Evolutionary conservation across 2,329 filamentous ascomycete genomes (phyloP), one percentile per base, ranked within the genome.

Genomic region (Colletotrichum theobromicola): DNA sequence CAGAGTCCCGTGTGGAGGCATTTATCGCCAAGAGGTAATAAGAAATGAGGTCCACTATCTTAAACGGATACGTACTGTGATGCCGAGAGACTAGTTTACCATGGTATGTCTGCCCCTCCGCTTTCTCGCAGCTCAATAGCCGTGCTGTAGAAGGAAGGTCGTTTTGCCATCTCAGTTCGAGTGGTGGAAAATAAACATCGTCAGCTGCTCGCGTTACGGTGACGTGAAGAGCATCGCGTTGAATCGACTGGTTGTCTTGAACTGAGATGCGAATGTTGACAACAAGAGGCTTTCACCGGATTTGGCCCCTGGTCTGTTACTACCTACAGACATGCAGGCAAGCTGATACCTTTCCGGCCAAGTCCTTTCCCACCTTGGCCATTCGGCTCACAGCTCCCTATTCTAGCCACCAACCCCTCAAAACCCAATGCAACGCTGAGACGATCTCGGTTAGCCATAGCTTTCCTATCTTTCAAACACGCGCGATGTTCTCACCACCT

Each of bases 11-110:
- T 35, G 30, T 21, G 65, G 42, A 28, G 63, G 64, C 32, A 67
- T 72, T 69, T 37, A 70, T 70, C 35, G 71, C 71, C 71, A 70
- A 70, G 71, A 34, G 50, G 24, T 24, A 34, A 65, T 28, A 64
- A 37, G 60, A 70, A 70, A 61, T 70, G 37, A 65, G 60, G 21
- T 58, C 35, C 35, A 35, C 35, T 35, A 58, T 67, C 34, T 60
- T 18, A 57, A 28, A 26, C 53, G 30, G 35, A 67, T 26, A 57
- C 50, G 21, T 46, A 60, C 24, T 16, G 21, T 21, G 21, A 37
- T 35, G 65, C 65, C 65, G 53, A 67, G 65, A 6, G 32, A 32
- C 46, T 58, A 69, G 10, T 12, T 30, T 67, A 21, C 28, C 34
- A 35, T 50, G 53, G 26, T 37, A 15, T 24, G 7, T n/a, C 24